Conservation (phyloP, 768 basidiomycete genomes). For the Suillus occidentalis region DNA sequence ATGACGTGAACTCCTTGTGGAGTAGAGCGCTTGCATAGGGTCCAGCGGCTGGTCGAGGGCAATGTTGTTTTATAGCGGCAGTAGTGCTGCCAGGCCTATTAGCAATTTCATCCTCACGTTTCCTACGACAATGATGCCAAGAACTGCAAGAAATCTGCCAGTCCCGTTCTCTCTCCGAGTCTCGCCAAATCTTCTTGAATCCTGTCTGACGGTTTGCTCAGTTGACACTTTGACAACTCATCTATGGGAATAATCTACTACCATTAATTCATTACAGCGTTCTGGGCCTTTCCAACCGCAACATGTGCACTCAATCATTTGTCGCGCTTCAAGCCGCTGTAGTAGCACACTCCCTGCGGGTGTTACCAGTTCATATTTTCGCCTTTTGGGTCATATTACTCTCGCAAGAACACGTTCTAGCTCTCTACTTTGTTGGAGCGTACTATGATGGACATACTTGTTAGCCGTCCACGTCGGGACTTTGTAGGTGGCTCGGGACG, state of each 20-base stretch:
- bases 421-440: constrained; percentile 26
- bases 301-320: constrained; percentile 19
- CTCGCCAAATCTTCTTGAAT: constrained; percentile 7
- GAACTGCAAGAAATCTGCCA: not conserved
- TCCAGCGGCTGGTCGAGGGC: not conserved
- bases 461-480: not conserved
- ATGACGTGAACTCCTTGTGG: not conserved
- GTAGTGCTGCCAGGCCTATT: not conserved
- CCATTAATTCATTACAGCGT: constrained; percentile 33
- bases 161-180: constrained; percentile 15
- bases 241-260: constrained; percentile 33
- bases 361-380: not conserved
- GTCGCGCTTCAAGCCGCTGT: constrained; percentile 20
- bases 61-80: not conserved
- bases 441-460: no score
- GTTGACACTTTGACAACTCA: constrained; percentile 40
- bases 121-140: not conserved
- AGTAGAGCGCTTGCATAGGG: not conserved
- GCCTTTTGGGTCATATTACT: constrained; percentile 23
- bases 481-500: not conserved
- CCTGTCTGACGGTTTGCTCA: constrained; percentile 18
- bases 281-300: constrained; percentile 37
- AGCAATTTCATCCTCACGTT: not conserved
- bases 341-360: not conserved
- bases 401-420: constrained; percentile 18